Evolutionary conservation across 179 eudicot species (phyloP), one percentile per base, ranked within the genome.

Genomic region (Pouteria campechiana): DNA sequence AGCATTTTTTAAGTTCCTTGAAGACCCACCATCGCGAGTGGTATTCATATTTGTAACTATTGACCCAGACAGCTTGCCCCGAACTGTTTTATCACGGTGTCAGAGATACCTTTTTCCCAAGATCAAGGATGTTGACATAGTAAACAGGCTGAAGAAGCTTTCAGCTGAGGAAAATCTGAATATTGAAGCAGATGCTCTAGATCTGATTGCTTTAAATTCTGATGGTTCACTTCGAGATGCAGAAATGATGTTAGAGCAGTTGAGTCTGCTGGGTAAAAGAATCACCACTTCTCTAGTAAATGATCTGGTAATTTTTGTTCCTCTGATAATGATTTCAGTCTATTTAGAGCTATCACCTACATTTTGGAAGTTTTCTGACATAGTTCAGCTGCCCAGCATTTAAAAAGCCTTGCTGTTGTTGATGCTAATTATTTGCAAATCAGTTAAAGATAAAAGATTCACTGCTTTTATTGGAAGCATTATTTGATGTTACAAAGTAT

Each of bases 211-310:
- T 49, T 41, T 68, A 31, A 87, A 92, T 61, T 84, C 96, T 25
- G 96, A 92, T 70, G 99, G 99, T 39, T 87, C 96, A 17, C 77
- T 87, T 52, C 83, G 94, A 41, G 99, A 92, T 63, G 99, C 99
- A 28, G 96, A 87, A 65, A 92, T 94, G 22, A 87, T 92, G 94
- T 43, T 92, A 46, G 99, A 92, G 32, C 99, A 92, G 68, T 58
- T 92, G 75, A 92, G 92, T 68, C 78, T 92, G 70, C 70, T 92
- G 54, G 99, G 94, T 19, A 92, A 77, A 54, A 58, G 70, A 50
- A 87, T 92, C 49, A 87, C 94, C 19, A 59, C 81, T 37, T 59
- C 85, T 67, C 81, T 92, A 46, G 99, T 92, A 17, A 83, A 87
- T 57, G 99, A 92, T 44, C 92, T 92, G 32, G 99, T 92, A 69